Evolutionary conservation across 2,329 filamentous ascomycete genomes (phyloP), one percentile per base, ranked within the genome.

Genomic region (Daldinia eschscholtzii): DNA sequence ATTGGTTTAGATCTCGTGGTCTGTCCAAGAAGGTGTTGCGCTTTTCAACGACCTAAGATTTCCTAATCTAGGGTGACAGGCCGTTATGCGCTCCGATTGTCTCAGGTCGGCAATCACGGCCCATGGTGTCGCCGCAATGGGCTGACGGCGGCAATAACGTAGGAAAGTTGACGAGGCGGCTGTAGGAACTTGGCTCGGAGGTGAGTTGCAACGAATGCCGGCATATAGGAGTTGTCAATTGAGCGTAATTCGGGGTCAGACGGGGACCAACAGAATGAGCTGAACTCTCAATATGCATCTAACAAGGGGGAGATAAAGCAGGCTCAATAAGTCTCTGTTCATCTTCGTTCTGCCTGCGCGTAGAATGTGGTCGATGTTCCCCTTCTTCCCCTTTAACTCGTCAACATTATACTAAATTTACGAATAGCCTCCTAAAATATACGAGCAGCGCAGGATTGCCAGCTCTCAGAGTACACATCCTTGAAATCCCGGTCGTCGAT

Each of bases 401-500:
- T 4, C 28, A 20, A 35, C 35, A 35, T 53, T 15, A 6, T 35
- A 13, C 26, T 4, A 7, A 35, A 53, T 30, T 53, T 39, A 1
- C 20, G 12, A 18, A 42, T 46, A 7, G 15, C n/a, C 53, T n/a
- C 4, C 35, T 35, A 64, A 13, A 60, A 59, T 26, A 28, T 23
- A 7, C 62, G 46, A 1, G 62, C 37, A 6, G 62, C 37, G 48
- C 37, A 55, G 12, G 56, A 18, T 28, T 58, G 44, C 61, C 44
- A 53, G 7, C 56, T 64, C 1, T 64, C 62, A n/a, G 37, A 30
- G 37, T 55, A 37, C 30, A 60, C 18, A 18, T 56, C 35, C 33
- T 41, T 46, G 18, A 59, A 33, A 10, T 50, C 46, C 10, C 35
- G 20, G 28, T 35, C 15, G 20, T 39, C 13, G 10, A 44, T 30